A percentile compares a stretch with the other conserved stretches of the same genome.
Conservation (phyloP, 352 stramenopile species). For the Phytophthora sp. region DNA sequence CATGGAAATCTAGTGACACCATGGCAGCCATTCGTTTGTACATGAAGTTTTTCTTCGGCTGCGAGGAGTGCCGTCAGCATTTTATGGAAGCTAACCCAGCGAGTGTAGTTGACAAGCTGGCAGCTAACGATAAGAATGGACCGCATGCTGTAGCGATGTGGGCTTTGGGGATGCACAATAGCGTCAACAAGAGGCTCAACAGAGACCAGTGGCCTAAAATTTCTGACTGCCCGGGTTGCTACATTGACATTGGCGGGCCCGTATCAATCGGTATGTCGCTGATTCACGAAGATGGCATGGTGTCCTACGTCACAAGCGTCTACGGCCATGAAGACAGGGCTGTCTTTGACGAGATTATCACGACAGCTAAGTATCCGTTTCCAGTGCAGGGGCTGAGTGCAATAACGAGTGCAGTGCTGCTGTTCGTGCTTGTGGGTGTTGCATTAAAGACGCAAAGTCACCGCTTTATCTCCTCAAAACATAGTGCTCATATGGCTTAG, state of each 20-base stretch:
- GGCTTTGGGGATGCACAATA: constrained; percentile 82
- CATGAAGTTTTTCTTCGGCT: constrained; percentile 75
- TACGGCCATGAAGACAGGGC: constrained; percentile 23
- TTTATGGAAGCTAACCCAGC: constrained; percentile 68
- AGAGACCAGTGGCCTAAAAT: constrained; percentile 58
- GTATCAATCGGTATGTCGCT: constrained; percentile 30
- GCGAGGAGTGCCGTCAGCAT: constrained; percentile 66
- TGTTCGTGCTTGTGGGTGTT: constrained; percentile 24
- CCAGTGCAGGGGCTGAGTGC: constrained; percentile 37
- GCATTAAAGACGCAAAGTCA: constrained; percentile 24
- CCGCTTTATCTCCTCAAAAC: constrained; percentile 5
- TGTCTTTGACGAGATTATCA: constrained; percentile 34
- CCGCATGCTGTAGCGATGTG: constrained; percentile 56
- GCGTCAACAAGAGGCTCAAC: constrained; percentile 70
- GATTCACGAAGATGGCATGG: constrained; percentile 31
- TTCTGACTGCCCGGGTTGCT: constrained; percentile 49
- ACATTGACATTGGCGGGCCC: constrained; percentile 31
- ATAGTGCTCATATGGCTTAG: constrained; percentile 21
- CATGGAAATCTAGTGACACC: constrained; percentile 53
- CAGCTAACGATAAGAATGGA: constrained; percentile 39
- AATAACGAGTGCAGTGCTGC: constrained; percentile 21
- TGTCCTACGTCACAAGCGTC: constrained; percentile 15
- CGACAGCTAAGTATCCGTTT: constrained; percentile 26
- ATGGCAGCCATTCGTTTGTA: constrained; percentile 64
- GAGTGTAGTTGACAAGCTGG: constrained; percentile 44